These are phyloP conservation scores for Rutstroemia sp. DNA, from an alignment of 2,329 filamentous ascomycete species.

Conservation along the genomic window DNA sequence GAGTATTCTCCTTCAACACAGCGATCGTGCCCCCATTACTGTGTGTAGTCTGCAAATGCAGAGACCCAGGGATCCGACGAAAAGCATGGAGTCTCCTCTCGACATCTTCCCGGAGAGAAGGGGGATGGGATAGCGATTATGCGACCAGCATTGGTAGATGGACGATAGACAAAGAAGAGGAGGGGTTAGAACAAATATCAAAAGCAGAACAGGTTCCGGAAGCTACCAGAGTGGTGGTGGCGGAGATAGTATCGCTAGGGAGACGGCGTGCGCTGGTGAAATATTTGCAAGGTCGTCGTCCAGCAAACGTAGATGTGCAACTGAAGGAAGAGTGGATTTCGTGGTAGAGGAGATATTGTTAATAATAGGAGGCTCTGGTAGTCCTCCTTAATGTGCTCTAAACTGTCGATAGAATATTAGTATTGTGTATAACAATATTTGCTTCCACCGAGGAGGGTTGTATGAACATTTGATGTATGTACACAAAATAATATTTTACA, in stretches of 20 bases:
- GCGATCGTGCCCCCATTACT: neutral
- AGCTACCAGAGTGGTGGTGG: neutral
- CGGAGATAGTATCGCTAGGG: neutral
- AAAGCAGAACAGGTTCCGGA: neutral
- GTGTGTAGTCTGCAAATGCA: constrained; percentile 4
- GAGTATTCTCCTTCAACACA: neutral
- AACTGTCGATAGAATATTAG: neutral
- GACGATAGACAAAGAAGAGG: constrained; percentile 9
- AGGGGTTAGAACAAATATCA: neutral
- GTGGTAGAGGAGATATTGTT: neutral
- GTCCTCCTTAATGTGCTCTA: neutral
- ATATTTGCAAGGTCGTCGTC: neutral
- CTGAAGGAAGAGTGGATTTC: neutral
- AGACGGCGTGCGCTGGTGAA: neutral
- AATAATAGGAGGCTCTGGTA: neutral
- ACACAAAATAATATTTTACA: neutral
- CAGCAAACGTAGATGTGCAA: neutral
- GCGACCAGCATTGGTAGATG: constrained; percentile 2
- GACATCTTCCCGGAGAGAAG: neutral
- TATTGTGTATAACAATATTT: neutral
- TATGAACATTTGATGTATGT: neutral
- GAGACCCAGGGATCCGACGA: constrained; percentile 3
- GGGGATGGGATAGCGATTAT: constrained; percentile 3
- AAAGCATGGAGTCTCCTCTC: neutral
- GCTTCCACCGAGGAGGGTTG: neutral